Evolutionary conservation across 345 rosid genomes (phyloP), one percentile per base, ranked within the genome.

Genomic region (Melaleuca quinquenervia): DNA sequence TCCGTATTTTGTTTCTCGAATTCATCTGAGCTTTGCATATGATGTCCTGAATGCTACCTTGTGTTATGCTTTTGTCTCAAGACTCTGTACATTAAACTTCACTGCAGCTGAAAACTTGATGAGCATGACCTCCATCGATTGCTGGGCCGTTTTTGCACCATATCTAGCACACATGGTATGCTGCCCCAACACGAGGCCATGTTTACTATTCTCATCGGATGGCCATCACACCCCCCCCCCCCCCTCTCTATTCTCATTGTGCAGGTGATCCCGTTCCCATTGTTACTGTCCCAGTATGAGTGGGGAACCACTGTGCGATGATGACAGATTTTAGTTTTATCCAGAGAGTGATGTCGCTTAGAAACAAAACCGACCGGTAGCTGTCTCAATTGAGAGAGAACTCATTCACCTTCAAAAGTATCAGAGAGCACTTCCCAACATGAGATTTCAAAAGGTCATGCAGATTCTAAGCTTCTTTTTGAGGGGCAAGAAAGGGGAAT

Each of bases 101-200:
- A 92, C 91, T 84, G 92, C 95, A 20, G 93, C 93, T 45, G 92
- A 93, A 90, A 92, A 91, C 89, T 88, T 95, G 90, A 93, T 96
- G 97, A 92, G 92, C 78, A 91, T 92, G 83, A 95, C 99, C 74
- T 89, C 99, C 55, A 92, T 89, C 44, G 97, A 96, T 88, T 96
- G 99, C 89, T 93, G 88, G 89, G 90, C 91, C n/a, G 87, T 90
- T 76, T 95, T 96, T 80, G 99, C 99, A 55, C 97, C 98, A 3
- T 85, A 94, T 85, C 87, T 95, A 87, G 98, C 99, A 27, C 94
- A 96, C 87, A 98, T 95, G 78, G 93, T 95, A 89, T 96, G 99
- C 87, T 96, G 99, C 99, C 99, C 20, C 99, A 96, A 92, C 84
- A 95, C 49, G 93, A 93, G 82, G 99, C 98, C 54, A 92, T 96